Conservation (phyloP, 495 filamentous ascomycete genomes). For the Podospora pseudocomata region DNA sequence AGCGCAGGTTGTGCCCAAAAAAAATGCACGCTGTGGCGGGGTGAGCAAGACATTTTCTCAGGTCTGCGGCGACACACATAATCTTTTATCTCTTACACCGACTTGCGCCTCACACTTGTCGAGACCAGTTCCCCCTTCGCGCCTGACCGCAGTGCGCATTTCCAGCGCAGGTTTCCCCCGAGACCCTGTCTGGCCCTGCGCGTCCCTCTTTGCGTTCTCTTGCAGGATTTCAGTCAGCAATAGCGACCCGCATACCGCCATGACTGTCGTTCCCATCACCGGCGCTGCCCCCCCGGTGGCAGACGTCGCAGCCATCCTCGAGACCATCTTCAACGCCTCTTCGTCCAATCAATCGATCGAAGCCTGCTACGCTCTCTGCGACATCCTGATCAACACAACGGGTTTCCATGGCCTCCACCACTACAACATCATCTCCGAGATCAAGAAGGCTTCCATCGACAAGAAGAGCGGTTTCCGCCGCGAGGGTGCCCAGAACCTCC, state of each 20-base stretch:
- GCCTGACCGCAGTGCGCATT: slow-evolving; percentile 17
- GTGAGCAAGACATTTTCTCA: background rate
- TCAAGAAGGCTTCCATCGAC: slow-evolving; percentile 84
- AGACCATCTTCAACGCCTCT: slow-evolving; percentile 72
- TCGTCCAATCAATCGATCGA: slow-evolving; percentile 85
- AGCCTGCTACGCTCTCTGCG: slow-evolving; percentile 76
- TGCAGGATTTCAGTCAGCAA: slow-evolving; percentile 17
- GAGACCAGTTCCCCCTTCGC: background rate
- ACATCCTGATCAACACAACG: slow-evolving; percentile 71
- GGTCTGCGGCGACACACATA: background rate
- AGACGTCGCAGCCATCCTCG: slow-evolving; percentile 69
- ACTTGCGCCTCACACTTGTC: background rate
- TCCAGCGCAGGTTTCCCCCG: slow-evolving; percentile 18
- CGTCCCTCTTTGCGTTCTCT: background rate
- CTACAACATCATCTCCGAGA: slow-evolving; percentile 67
- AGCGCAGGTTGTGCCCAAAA: slow-evolving; percentile 1
- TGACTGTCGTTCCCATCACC: slow-evolving; percentile 34
- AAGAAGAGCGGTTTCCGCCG: slow-evolving; percentile 87
- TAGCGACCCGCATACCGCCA: slow-evolving; percentile 12
- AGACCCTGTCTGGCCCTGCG: slow-evolving; percentile 10
- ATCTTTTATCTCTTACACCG: slow-evolving; percentile 4
- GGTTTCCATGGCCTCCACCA: slow-evolving; percentile 67
- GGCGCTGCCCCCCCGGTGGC: slow-evolving; percentile 52
- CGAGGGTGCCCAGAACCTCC: slow-evolving; percentile 91
- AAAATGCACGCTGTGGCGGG: slow-evolving; percentile 7